Conservation (phyloP, 345 rosid species). For the Gossypium turneri region DNA sequence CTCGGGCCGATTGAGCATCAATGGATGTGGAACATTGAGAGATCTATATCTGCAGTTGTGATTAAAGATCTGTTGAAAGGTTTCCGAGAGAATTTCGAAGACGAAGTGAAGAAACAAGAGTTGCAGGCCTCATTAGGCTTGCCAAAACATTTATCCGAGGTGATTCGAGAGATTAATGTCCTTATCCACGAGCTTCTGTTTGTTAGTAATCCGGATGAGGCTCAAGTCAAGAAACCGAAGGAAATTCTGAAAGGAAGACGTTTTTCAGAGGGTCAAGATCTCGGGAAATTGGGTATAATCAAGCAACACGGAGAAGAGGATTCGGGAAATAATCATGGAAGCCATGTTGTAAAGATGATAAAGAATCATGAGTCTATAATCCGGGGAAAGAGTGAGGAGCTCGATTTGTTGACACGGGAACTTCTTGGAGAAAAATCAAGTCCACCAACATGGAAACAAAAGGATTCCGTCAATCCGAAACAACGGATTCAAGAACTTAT, state of each 20-base stretch:
- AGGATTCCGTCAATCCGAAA: conserved; percentile 25
- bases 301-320: neutral
- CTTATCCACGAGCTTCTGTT: conserved; percentile 40
- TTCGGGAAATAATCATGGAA: conserved; percentile 20
- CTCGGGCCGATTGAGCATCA: conserved; percentile 59
- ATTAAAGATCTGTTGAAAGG: conserved; percentile 47
- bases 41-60: conserved; percentile 29
- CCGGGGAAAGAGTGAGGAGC: conserved; percentile 44
- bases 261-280: conserved; percentile 19
- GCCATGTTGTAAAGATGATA: conserved; percentile 49
- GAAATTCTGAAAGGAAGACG: conserved; percentile 15
- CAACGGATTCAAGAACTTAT: conserved; percentile 40
- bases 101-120: conserved; percentile 28
- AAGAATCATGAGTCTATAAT: conserved; percentile 63
- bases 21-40: conserved; percentile 64
- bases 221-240: conserved; percentile 8
- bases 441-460: conserved; percentile 24
- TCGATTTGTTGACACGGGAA: conserved; percentile 23
- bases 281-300: neutral
- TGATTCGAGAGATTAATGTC: conserved; percentile 32
- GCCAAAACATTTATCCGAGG: conserved; percentile 33
- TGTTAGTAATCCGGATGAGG: conserved; percentile 27
- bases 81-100: conserved; percentile 35
- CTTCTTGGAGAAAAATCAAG: conserved; percentile 18
- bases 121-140: conserved; percentile 28